Base-by-base conservation (phyloP, 805 yeast genomes). In the Wickerhamiella slavikovae region DNA sequence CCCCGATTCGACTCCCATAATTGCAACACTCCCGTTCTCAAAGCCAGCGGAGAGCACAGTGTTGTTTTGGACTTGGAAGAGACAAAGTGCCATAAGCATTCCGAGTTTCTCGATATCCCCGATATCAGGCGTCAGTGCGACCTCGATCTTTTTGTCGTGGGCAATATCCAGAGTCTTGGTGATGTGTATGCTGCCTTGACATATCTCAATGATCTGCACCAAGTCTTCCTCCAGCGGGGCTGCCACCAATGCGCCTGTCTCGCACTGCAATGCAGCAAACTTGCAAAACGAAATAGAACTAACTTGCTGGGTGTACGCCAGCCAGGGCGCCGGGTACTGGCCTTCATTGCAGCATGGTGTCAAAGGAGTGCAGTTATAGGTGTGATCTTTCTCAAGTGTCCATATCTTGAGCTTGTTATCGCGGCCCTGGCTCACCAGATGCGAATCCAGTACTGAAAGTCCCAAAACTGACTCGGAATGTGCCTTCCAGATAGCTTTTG, bases 251-350 rank as follows among this genome's bases (percentile, higher is more conserved):
- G n/a, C n/a, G n/a, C n/a, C n/a, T n/a, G n/a, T n/a, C n/a, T n/a
- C n/a, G n/a, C n/a, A n/a, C n/a, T n/a, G n/a, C n/a, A n/a, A n/a
- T n/a, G n/a, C n/a, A n/a, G n/a, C 70, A n/a, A 71, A 68, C 31
- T 70, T 68, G 39, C 80, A 64, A 47, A 72, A 79, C 40, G 76
- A 78, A 37, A 79, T 52, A 3, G 78, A 58, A 46, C 79, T 79
- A 25, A 75, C 74, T 4, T 82, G 82, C 38, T 74, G 56, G 12
- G 63, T 59, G 35, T 62, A 58, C 1, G 54, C 46, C 19, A 49
- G 37, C 38, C 49, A 41, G 5, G 58, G 58, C 17, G 31, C 31
- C 15, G 41, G 38, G 41, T 46, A 49, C 8, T 17, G 20, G 4
- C 12, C 25, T 22, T 48, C 44, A 29, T 29, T 30, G 22, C 43